Evolutionary conservation across 805 yeast species (phyloP).

Genomic region (Groenewaldozyma salmanticensis): DNA sequence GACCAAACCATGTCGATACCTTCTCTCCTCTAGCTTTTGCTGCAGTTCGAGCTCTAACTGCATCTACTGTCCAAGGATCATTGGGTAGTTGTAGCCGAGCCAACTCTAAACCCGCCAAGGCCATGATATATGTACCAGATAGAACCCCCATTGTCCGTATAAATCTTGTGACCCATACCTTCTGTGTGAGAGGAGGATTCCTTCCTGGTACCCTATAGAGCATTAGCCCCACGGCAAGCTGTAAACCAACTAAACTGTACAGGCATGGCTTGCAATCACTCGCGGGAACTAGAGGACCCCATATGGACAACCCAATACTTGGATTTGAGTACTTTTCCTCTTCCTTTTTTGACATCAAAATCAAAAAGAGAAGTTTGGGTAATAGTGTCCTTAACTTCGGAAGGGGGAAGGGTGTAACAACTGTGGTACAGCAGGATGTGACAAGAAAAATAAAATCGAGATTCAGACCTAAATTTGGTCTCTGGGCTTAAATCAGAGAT

Average conservation of each 20-base stretch:
- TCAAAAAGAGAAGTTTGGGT: too few species aligned
- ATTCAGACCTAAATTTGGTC: too few species aligned
- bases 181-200: conserved; percentile 10
- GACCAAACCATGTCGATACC: conserved; percentile 60
- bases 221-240: conserved; percentile 27
- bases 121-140: conserved; percentile 40
- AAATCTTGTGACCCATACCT: conserved; percentile 21
- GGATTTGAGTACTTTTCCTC: conserved; percentile 31
- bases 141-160: conserved; percentile 27
- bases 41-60: conserved; percentile 40
- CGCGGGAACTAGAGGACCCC: conserved; percentile 72
- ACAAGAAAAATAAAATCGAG: too few species aligned
- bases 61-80: conserved; percentile 72
- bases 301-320: conserved; percentile 46
- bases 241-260: conserved; percentile 42
- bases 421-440: too few species aligned
- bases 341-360: too few species aligned
- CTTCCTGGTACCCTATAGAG: conserved; percentile 18
- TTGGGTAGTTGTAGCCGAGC: conserved; percentile 35
- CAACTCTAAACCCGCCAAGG: conserved; percentile 47
- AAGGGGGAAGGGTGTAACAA: too few species aligned
- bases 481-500: too few species aligned
- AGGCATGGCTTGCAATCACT: conserved; percentile 52
- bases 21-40: conserved; percentile 41
- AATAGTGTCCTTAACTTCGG: too few species aligned